Percentiles rank a stretch among this genome's conserved stretches.
These are phyloP conservation scores for Rhexocercosporidium sp. DNA, from an alignment of 2,329 filamentous ascomycete genomes.

Conservation along the genomic window DNA sequence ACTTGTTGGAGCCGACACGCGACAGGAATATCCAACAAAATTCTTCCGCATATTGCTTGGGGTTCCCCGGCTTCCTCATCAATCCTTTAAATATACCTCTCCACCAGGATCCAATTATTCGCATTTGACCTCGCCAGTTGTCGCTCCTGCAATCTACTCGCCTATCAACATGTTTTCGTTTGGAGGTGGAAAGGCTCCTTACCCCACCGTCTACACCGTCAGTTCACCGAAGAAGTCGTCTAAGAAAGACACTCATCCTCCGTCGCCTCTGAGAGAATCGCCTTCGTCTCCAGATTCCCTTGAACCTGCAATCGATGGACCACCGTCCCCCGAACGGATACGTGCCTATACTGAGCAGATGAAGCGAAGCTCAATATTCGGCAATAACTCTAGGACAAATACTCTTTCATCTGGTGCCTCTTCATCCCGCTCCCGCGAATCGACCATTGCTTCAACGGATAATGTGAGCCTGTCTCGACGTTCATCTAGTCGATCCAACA, in stretches of 20 bases:
- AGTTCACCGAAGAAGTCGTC: constrained; percentile 20
- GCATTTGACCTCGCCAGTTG: constrained; percentile 21
- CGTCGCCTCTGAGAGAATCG: constrained; percentile 18
- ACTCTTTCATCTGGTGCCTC: constrained; percentile 62
- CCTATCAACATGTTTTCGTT: constrained; percentile 36
- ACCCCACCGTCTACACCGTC: constrained; percentile 24
- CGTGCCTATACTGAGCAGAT: constrained; percentile 64
- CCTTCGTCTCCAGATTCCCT: constrained; percentile 50
- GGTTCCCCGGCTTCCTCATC: constrained; percentile 24
- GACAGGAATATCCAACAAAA: constrained; percentile 20
- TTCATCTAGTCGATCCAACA: constrained; percentile 60
- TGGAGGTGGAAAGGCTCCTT: constrained; percentile 25
- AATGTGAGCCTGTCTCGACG: constrained; percentile 55
- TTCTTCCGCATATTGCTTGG: constrained; percentile 27
- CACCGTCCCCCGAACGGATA: constrained; percentile 64
- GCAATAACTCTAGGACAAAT: constrained; percentile 51
- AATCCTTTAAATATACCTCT: constrained; percentile 28
- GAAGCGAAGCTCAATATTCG: constrained; percentile 56
- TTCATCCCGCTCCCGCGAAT: constrained; percentile 54
- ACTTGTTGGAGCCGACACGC: constrained; percentile 25
- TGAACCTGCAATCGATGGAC: constrained; percentile 63
- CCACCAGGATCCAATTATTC: constrained; percentile 21
- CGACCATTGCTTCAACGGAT: constrained; percentile 35
- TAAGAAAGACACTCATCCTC: constrained; percentile 25
- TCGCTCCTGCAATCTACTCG: constrained; percentile 34